Percentiles rank a stretch among this genome's conserved stretches.
Conservation (phyloP, 805 yeast species). For the Saccharomycopsis amapae region DNA sequence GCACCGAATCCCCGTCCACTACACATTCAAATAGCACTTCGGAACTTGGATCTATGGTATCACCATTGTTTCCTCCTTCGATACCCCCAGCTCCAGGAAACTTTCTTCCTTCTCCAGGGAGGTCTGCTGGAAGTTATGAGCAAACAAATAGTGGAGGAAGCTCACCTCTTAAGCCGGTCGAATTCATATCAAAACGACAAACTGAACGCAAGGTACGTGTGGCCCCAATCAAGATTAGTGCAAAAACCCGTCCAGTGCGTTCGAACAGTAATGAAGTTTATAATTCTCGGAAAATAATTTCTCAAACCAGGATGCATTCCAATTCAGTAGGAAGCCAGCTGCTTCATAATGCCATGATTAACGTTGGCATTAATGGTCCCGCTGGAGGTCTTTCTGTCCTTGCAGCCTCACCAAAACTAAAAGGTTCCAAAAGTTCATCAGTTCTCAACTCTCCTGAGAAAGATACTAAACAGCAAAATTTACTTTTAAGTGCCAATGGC, state of each 20-base stretch:
- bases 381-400: too few relatives aligned
- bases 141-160: neutral
- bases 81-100: slow-evolving; percentile 20
- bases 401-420: too few relatives aligned
- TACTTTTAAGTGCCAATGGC: too few relatives aligned
- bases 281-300: neutral
- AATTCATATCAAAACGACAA: slow-evolving; percentile 1
- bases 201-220: neutral
- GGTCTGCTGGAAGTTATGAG: slow-evolving; percentile 1
- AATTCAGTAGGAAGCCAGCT: slow-evolving; percentile 15
- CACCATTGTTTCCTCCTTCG: slow-evolving; percentile 20
- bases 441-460: too few relatives aligned
- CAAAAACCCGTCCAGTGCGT: slow-evolving; percentile 3
- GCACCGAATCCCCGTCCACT: neutral
- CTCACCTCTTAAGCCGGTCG: neutral
- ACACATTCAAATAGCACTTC: slow-evolving; percentile 2
- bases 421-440: slow-evolving; percentile 2
- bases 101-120: slow-evolving; percentile 12
- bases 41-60: slow-evolving; percentile 11
- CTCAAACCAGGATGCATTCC: slow-evolving; percentile 16
- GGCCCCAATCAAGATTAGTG: neutral
- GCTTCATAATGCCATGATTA: too few relatives aligned
- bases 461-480: too few relatives aligned
- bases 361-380: too few relatives aligned
- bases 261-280: slow-evolving; percentile 12